Evolutionary conservation across 148 eudicot genomes (phyloP).

Genomic region (Camellia lanceoleosa): DNA sequence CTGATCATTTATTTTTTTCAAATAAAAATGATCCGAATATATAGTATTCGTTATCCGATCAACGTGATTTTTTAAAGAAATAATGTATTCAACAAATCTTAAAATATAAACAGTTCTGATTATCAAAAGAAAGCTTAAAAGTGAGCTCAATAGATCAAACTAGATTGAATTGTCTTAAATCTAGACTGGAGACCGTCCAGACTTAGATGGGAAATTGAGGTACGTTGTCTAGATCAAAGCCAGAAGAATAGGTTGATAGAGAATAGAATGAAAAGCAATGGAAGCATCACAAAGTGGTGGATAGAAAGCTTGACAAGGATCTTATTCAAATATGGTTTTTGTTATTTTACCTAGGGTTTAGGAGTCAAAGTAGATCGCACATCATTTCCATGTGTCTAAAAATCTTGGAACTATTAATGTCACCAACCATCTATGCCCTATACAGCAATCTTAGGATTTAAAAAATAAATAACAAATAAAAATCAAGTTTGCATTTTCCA

Average conservation of each 20-base stretch:
- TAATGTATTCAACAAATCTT: too few species aligned
- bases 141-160: too few species aligned
- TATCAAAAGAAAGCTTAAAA: too few species aligned
- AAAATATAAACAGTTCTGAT: too few species aligned
- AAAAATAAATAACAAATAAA: not conserved
- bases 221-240: conserved; percentile 8
- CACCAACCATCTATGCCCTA: conserved; percentile 8
- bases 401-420: too few species aligned
- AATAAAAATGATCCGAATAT: too few species aligned
- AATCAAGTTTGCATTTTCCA: too few species aligned
- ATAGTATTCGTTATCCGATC: too few species aligned
- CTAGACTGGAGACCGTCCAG: not conserved
- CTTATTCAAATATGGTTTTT: not conserved
- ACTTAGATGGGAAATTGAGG: not conserved
- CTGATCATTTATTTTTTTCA: too few species aligned
- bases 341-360: not conserved
- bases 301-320: not conserved
- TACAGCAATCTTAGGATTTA: not conserved
- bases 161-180: too few species aligned
- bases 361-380: conserved; percentile 8
- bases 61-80: too few species aligned
- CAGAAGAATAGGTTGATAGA: not conserved
- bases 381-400: not conserved
- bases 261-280: conserved; percentile 4
- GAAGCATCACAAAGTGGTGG: conserved; percentile 2